Conservation (phyloP, 768 basidiomycete species). For the Mycena vitilis region DNA sequence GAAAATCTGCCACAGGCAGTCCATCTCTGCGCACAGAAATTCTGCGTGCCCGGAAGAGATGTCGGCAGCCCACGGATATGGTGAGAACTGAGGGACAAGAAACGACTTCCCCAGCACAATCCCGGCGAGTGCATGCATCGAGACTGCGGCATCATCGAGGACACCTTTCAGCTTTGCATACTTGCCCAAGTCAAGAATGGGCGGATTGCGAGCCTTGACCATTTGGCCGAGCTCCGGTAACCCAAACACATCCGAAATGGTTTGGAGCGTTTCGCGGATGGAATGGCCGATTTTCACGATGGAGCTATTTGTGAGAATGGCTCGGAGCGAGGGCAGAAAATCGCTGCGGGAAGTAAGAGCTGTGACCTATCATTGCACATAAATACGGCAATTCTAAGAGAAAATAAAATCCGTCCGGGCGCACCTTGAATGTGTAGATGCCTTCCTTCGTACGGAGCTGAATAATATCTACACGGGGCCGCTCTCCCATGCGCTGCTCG, state of each 20-base stretch:
- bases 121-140: slow-evolving; percentile 8
- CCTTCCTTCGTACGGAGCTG: slow-evolving; percentile 4
- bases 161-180: too few species aligned
- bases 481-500: neutral
- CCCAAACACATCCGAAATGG: neutral
- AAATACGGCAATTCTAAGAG: neutral
- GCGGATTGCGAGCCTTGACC: neutral
- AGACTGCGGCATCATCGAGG: neutral
- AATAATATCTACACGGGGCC: neutral
- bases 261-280: neutral
- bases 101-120: neutral
- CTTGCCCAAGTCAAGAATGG: slow-evolving; percentile 11
- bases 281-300: slow-evolving; percentile 19
- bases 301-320: slow-evolving; percentile 12
- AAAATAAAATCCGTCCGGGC: too few species aligned
- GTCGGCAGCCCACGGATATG: neutral
- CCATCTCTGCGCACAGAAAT: neutral
- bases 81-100: neutral
- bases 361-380: neutral
- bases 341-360: too few species aligned
- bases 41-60: neutral
- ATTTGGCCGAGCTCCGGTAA: neutral
- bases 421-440: slow-evolving; percentile 5
- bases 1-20: slow-evolving; percentile 13
- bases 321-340: slow-evolving; percentile 7